Conservation (phyloP, 2,329 filamentous ascomycete genomes). For the Trichoderma simmonsii region DNA sequence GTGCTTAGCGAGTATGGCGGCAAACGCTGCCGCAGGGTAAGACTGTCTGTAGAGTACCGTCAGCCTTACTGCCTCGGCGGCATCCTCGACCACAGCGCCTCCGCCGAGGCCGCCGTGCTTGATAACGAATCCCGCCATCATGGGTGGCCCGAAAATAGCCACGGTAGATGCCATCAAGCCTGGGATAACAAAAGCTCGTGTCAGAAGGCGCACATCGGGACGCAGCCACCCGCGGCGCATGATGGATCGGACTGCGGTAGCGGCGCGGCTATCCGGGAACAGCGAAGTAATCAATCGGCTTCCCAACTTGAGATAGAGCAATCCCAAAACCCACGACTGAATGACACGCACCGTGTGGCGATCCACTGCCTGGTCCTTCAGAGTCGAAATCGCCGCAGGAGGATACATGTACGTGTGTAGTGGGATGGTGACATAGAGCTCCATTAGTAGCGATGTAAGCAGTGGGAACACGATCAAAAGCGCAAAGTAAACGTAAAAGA, state of each 20-base stretch:
- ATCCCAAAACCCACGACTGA: conserved; percentile 89
- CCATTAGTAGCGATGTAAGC: conserved; percentile 73
- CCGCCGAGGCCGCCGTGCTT: conserved; percentile 25
- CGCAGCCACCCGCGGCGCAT: conserved; percentile 72
- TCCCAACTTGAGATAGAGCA: conserved; percentile 83
- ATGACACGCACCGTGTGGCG: conserved; percentile 78
- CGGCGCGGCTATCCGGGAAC: conserved; percentile 66
- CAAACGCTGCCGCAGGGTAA: conserved; percentile 64
- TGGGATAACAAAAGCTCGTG: conserved; percentile 82
- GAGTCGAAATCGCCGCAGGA: conserved; percentile 29
- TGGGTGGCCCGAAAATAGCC: conserved; percentile 63
- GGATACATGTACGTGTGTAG: conserved; percentile 72
- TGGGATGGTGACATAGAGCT: conserved; percentile 85
- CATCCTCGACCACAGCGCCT: conserved; percentile 27
- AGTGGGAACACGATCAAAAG: conserved; percentile 78
- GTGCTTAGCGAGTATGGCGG: conserved; percentile 43
- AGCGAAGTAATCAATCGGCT: conserved; percentile 65
- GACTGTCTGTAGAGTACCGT: conserved; percentile 54
- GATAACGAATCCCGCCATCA: conserved; percentile 45
- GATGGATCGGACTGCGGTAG: conserved; percentile 71
- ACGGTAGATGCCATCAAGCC: conserved; percentile 57
- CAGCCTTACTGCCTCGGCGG: conserved; percentile 28
- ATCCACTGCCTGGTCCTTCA: conserved; percentile 27
- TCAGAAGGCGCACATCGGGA: conserved; percentile 76
- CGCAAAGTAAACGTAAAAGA: conserved; percentile 73